Conservation (phyloP, 2,329 filamentous ascomycete genomes). For the Geosmithia putterillii region DNA sequence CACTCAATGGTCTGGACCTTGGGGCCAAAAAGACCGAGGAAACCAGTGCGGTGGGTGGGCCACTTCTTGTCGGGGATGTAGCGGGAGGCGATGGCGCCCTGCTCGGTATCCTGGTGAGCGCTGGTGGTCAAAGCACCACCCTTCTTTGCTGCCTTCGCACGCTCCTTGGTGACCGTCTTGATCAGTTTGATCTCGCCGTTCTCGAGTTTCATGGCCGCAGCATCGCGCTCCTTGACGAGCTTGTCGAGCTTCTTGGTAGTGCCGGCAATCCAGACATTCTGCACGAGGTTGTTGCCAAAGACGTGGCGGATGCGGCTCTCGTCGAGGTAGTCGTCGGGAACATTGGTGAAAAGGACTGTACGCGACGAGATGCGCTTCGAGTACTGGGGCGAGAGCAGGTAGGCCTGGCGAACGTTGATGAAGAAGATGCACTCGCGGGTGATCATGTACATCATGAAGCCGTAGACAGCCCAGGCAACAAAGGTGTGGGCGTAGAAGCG, state of each 20-base stretch:
- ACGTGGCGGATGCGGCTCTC: slow-evolving; percentile 60
- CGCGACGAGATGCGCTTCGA: slow-evolving; percentile 76
- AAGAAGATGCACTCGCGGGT: slow-evolving; percentile 87
- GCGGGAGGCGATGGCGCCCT: slow-evolving; percentile 49
- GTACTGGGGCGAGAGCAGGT: slow-evolving; percentile 75
- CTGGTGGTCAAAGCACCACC: slow-evolving; percentile 9
- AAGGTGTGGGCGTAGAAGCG: slow-evolving; percentile 72
- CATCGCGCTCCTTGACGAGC: slow-evolving; percentile 64
- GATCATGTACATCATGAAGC: slow-evolving; percentile 81
- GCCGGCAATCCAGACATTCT: slow-evolving; percentile 72
- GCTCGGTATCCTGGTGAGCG: slow-evolving; percentile 39
- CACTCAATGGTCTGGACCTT: slow-evolving; percentile 80
- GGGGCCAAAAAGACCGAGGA: slow-evolving; percentile 49
- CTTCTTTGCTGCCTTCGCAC: slow-evolving; percentile 21
- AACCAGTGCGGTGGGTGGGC: slow-evolving; percentile 55
- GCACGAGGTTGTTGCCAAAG: slow-evolving; percentile 67
- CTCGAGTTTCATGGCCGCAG: slow-evolving; percentile 67
- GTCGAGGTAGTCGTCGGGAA: slow-evolving; percentile 65
- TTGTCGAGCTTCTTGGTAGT: slow-evolving; percentile 65
- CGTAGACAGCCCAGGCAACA: slow-evolving; percentile 72
- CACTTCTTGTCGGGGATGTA: slow-evolving; percentile 58
- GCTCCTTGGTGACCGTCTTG: slow-evolving; percentile 36
- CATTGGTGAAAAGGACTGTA: slow-evolving; percentile 85
- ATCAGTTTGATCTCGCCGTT: slow-evolving; percentile 73
- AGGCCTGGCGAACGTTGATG: slow-evolving; percentile 88